Percentiles rank a stretch among this genome's conserved stretches.
These are phyloP conservation scores for Bromus sterilis DNA, from an alignment of 176 grass and related monocot genomes.

Conservation along the genomic window DNA sequence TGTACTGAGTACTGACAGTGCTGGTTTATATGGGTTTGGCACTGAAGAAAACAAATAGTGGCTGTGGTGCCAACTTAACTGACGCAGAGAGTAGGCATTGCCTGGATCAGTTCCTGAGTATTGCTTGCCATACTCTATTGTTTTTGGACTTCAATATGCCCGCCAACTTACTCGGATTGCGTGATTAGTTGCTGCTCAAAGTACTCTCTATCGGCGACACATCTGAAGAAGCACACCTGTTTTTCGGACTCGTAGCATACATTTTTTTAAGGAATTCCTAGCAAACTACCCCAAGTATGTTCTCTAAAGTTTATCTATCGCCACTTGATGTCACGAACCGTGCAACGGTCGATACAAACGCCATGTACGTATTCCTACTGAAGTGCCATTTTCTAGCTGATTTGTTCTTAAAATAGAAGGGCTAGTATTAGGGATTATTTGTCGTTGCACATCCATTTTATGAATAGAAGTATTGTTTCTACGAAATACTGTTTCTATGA, in stretches of 20 bases:
- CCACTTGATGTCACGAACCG: background rate
- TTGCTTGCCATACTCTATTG: background rate
- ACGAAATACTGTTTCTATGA: too few relatives aligned
- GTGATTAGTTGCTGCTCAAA: background rate
- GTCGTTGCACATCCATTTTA: constrained; percentile 12
- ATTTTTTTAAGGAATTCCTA: too few relatives aligned
- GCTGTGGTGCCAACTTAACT: background rate
- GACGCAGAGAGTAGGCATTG: background rate
- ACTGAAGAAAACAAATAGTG: background rate
- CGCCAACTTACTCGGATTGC: background rate
- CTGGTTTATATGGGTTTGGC: background rate
- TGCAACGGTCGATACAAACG: background rate
- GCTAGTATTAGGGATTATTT: background rate
- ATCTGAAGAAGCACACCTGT: background rate
- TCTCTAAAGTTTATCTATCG: background rate
- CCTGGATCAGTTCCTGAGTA: background rate
- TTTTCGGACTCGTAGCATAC: too few relatives aligned
- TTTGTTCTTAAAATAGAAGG: background rate
- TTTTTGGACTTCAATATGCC: background rate
- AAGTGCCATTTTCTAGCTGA: background rate
- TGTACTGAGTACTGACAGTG: background rate
- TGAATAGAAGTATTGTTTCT: background rate
- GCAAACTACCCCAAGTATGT: background rate
- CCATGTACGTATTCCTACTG: too few relatives aligned
- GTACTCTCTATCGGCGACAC: background rate